Base-by-base conservation (phyloP, 1,284 basidiomycete genomes). In the Malassezia vespertilionis region DNA sequence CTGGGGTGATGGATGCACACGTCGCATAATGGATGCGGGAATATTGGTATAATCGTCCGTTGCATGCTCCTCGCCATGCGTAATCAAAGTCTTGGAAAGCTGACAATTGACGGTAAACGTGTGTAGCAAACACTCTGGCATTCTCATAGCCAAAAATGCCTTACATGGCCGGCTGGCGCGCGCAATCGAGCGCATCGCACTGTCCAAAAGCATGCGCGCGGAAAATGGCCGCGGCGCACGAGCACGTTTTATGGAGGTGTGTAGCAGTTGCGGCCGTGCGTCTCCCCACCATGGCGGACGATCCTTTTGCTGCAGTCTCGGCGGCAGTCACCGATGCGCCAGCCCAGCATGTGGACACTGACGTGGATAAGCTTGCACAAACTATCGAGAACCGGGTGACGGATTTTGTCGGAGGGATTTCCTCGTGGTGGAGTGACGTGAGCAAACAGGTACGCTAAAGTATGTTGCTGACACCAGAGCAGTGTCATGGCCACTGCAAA, bases 11-110 rank as follows among this genome's bases (percentile, higher is more conserved):
- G 81, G 75, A 77, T 77, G 65, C 18, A 79, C 61, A 69, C 89
- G 89, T 34, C 81, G 77, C 49, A 86, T 75, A 63, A 97, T 90
- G 14, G 86, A 77, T 5, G 82, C 77, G 1, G 90, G 84, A 24
- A 88, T 77, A 72, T 97, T 97, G 32, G 89, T 88, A 71, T 76
- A 78, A 34, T 76, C 73, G 75, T 97, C 91, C 15, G 76, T 77
- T 1, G 78, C 75, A 73, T 49, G 33, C 11, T 26, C 26, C 8
- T 15, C 87, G 85, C 30, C 46, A 12, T 49, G 30, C 18, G 37
- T 15, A 9, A 24, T 30, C 11, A 39, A 20, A 3, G 37, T n/a
- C n/a, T n/a, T n/a, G n/a, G n/a, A n/a, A n/a, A n/a, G n/a, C n/a
- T n/a, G n/a, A n/a, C n/a, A n/a, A n/a, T n/a, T n/a, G n/a, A n/a